Conservation (phyloP, 148 eudicot species). For the Rhododendron mucronatum region DNA sequence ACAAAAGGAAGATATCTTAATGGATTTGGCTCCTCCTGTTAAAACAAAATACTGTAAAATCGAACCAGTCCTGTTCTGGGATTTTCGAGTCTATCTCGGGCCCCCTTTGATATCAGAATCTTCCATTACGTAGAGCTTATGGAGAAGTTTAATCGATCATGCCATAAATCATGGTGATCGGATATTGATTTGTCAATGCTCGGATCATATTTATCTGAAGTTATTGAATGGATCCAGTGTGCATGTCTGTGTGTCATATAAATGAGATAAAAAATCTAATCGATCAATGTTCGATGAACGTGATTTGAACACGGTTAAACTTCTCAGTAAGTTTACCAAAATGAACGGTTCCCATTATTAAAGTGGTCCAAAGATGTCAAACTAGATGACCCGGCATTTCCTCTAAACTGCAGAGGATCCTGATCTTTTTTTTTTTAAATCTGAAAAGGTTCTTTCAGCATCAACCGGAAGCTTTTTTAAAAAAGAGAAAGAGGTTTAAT, state of each 20-base stretch:
- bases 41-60: background rate
- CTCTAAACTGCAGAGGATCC: background rate
- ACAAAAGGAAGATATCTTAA: background rate
- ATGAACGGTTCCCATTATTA: background rate
- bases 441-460: background rate
- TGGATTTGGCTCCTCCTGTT: background rate
- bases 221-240: background rate
- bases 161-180: background rate
- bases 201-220: background rate
- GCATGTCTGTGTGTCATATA: background rate
- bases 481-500: background rate
- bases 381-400: background rate
- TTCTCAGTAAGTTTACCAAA: background rate
- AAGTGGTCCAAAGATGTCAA: background rate
- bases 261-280: background rate
- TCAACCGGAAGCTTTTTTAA: background rate
- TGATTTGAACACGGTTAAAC: background rate
- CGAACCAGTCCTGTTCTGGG: background rate
- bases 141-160: background rate
- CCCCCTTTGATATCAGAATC: background rate
- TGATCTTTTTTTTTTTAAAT: background rate
- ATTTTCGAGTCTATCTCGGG: background rate
- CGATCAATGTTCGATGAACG: rapidly evolving
- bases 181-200: background rate
- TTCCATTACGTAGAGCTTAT: background rate